Base-by-base conservation (phyloP, 2,329 filamentous ascomycete genomes). In the Cytospora paraplurivora region DNA sequence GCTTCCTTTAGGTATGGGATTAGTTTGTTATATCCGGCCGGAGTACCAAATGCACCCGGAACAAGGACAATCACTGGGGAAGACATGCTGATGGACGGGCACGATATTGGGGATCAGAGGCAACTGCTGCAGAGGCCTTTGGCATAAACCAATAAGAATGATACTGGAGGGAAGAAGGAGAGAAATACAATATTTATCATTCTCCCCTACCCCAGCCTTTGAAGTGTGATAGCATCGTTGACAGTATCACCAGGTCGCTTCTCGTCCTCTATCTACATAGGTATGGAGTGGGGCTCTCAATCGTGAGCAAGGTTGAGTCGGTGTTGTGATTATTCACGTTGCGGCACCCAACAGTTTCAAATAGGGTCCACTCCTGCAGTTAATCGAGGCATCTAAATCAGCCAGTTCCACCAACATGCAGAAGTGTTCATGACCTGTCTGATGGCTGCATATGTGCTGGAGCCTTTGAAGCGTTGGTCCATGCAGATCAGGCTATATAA, bases 1-100 rank as follows among this genome's bases (percentile, higher is more conserved):
- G 64, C 67, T 21, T 63, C 58, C 13, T 56, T 19, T 3, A 71
- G 64, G 56, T 67, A 59, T 13, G 69, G 66, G 2, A 67, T 5
- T 2, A 62, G 59, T 12, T 55, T 55, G 27, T 44, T 21, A 35
- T 19, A 62, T 3, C 53, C 41, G 3, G 47, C 59, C 1, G 59
- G 59, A n/a, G 53, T 44, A 1, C 59, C 59, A 21, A 62, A 62
- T 11, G 59, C 59, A 13, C 59, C 59, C 27, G 59, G 59, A 7
- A 62, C 53, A 12, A 62, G 41, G 33, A 62, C 10, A 5, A 62
- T 56, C 1, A 35, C 1, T n/a, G 59, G 59, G 1, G 11, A n/a
- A 32, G 41, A 56, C 51, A 58, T 51, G 3, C 17, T 34, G 17
- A 44, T n/a, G 41, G 10, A n/a, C 15, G 27, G 27, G 4, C n/a